These are phyloP conservation scores for Pseudoperonospora humuli DNA, from an alignment of 352 stramenopile species.

Conservation along the genomic window DNA sequence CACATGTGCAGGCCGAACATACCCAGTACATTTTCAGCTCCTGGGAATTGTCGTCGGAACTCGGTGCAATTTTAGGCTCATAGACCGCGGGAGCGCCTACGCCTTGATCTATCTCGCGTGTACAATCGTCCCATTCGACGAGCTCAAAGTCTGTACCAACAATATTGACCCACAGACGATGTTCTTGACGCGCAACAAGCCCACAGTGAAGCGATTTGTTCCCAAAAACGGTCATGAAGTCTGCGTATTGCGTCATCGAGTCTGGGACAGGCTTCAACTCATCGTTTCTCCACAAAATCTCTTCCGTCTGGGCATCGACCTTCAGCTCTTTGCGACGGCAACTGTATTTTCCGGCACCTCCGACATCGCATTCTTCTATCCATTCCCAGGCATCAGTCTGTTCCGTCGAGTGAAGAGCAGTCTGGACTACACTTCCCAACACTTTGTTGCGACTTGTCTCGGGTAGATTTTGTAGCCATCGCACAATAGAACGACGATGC, in stretches of 20 bases:
- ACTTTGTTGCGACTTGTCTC: slow-evolving; percentile 30
- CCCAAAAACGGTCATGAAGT: slow-evolving; percentile 82
- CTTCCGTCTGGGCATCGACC: slow-evolving; percentile 76
- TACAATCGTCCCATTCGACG: slow-evolving; percentile 84
- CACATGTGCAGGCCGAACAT: slow-evolving; percentile 72
- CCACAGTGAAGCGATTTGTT: slow-evolving; percentile 84
- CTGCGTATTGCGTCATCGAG: slow-evolving; percentile 84
- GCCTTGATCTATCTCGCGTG: slow-evolving; percentile 68
- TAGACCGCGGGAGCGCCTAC: slow-evolving; percentile 60
- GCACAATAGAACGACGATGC: slow-evolving; percentile 69
- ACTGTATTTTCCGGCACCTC: slow-evolving; percentile 54
- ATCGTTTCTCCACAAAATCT: slow-evolving; percentile 88
- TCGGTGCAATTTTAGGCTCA: slow-evolving; percentile 11
- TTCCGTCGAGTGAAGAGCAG: slow-evolving; percentile 60
- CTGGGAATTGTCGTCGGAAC: slow-evolving; percentile 14
- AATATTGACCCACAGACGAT: slow-evolving; percentile 86
- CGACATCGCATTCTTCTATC: slow-evolving; percentile 45
- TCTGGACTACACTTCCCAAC: slow-evolving; percentile 58
- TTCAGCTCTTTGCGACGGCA: slow-evolving; percentile 78
- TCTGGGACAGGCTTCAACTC: slow-evolving; percentile 87
- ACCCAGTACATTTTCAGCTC: slow-evolving; percentile 88
- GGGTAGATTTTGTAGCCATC: slow-evolving; percentile 42
- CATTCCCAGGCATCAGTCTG: slow-evolving; percentile 52
- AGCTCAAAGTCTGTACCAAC: slow-evolving; percentile 83
- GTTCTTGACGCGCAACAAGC: slow-evolving; percentile 76